Base-by-base conservation (phyloP, 2,329 filamentous ascomycete genomes). In the Tolypocladium tundrense region DNA sequence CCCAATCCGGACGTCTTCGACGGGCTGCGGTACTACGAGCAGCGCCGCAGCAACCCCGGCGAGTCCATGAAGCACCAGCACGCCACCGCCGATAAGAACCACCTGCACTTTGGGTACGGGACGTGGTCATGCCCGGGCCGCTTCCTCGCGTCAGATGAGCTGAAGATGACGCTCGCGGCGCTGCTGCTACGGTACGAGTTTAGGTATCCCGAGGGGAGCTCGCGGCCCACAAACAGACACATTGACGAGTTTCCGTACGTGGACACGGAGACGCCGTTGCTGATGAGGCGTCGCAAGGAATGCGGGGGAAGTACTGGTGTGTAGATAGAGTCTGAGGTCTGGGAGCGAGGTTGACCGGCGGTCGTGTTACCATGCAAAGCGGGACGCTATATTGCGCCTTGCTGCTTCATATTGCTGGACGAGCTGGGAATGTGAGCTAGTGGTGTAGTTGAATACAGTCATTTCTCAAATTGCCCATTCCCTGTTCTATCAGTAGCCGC, bases 81-180 rank as follows among this genome's bases (percentile, higher is more conserved):
- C 52, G 60, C 53, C n/a, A 59, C 60, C 14, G 50, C 58, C 33
- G 60, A 61, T 51, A 59, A 59, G 24, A 45, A 48, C 33, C 60
- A 61, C 51, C 48, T 61, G 45, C 57, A 61, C 53, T 61, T 61
- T 54, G 60, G 60, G 3, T 61, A 61, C 35, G 60, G 60, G 50
- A 54, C 54, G 1, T 61, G 57, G 57, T 58, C 60, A 0, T 61
- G 58, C 45, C 60, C 60, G 19, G 58, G 60, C n/a, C 57, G 60
- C 53, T 61, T 61, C 53, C 53, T 61, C 21, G 57, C 60, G 1
- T 61, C 60, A 33, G 60, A 59, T 40, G 55, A 56, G 33, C 55
- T 61, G 33, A 61, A 61, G 51, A 56, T 58, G 58, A 52, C 59
- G 6, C 41, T 61, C 1, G 21, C 41, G 3, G 58, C 54, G 40